Conservation (phyloP, 495 filamentous ascomycete genomes). For the Schizothecium vesticola region DNA sequence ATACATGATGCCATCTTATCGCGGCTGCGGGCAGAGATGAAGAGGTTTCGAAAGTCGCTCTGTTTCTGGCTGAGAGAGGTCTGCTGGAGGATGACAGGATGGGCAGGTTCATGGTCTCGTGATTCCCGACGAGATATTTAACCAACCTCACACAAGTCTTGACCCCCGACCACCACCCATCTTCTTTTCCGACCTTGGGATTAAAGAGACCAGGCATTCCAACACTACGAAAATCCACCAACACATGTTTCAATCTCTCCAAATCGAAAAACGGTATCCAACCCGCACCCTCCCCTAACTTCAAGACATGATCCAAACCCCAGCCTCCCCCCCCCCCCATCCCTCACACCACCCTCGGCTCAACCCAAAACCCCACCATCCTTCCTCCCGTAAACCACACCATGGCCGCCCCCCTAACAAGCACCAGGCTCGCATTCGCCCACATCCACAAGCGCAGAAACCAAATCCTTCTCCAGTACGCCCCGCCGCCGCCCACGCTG, state of each 20-base stretch:
- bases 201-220: not conserved
- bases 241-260: not conserved
- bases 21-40: not conserved
- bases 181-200: not conserved
- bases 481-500: not conserved
- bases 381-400: not conserved
- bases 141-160: not conserved
- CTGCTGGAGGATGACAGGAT: not conserved
- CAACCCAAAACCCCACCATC: not conserved
- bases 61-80: not conserved
- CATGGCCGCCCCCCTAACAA: not conserved
- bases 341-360: not conserved
- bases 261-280: not conserved
- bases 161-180: not conserved
- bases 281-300: not conserved
- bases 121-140: not conserved
- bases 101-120: not conserved
- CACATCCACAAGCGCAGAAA: not conserved
- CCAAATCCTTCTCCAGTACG: not conserved
- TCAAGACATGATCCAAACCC: not conserved
- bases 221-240: not conserved
- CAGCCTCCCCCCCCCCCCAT: not conserved
- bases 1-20: not conserved
- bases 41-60: slow-evolving; percentile 12
- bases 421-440: not conserved